A percentile compares a stretch with the other conserved stretches of the same genome.
Evolutionary conservation across 2,329 filamentous ascomycete genomes (phyloP).

Genomic region (Bipolaris sorokiniana): DNA sequence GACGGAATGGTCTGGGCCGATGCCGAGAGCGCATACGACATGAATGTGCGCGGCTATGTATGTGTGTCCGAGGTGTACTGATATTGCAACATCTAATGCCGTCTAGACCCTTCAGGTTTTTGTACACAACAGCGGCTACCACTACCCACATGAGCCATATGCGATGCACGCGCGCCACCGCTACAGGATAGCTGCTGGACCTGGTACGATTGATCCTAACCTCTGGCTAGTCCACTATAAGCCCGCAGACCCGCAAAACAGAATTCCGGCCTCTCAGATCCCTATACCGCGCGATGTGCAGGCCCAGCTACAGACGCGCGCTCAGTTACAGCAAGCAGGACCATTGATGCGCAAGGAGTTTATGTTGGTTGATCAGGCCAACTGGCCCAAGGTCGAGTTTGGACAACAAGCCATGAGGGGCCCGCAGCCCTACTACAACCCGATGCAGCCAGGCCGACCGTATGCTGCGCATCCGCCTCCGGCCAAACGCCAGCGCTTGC

Average conservation of each 20-base stretch:
- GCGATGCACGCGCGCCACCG: slow-evolving; percentile 81
- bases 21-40: slow-evolving; percentile 75
- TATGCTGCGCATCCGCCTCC: slow-evolving; percentile 52
- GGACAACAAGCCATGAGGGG: slow-evolving; percentile 53
- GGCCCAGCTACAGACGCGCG: slow-evolving; percentile 65
- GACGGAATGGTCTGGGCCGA: slow-evolving; percentile 94
- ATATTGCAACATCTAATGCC: slow-evolving; percentile 8
- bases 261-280: slow-evolving; percentile 72
- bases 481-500: slow-evolving; percentile 53
- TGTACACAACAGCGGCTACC: slow-evolving; percentile 80
- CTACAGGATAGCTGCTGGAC: slow-evolving; percentile 80
- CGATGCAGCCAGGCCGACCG: slow-evolving; percentile 43
- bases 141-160: slow-evolving; percentile 72
- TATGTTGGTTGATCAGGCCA: slow-evolving; percentile 85
- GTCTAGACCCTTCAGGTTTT: slow-evolving; percentile 89
- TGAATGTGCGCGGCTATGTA: slow-evolving; percentile 74
- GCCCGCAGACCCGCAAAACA: slow-evolving; percentile 73
- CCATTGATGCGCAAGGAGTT: slow-evolving; percentile 87
- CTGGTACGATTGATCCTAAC: slow-evolving; percentile 74
- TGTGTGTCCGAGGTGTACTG: slow-evolving; percentile 17
- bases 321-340: slow-evolving; percentile 71
- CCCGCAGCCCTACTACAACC: slow-evolving; percentile 44
- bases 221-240: slow-evolving; percentile 94
- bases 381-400: slow-evolving; percentile 85
- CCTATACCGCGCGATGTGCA: slow-evolving; percentile 66